These are phyloP conservation scores for Aspergillus eucalypticola DNA, from an alignment of 2,329 filamentous ascomycete genomes.

Conservation along the genomic window DNA sequence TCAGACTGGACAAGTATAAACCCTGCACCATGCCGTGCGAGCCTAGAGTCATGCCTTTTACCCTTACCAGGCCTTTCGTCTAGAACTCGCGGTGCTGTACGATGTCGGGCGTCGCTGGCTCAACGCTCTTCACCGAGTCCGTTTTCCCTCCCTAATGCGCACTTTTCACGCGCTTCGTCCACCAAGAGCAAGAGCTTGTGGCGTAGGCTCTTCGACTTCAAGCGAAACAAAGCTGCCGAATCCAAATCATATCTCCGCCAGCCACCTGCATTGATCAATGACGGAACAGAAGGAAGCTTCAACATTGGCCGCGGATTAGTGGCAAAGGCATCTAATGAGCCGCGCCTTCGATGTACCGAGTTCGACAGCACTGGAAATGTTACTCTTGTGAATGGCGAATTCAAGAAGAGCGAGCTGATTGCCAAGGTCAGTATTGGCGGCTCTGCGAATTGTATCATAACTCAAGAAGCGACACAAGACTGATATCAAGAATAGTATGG, in stretches of 20 bases:
- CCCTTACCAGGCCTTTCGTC: conserved; percentile 20
- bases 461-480: not conserved
- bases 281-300: conserved; percentile 62
- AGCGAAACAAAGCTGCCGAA: conserved; percentile 37
- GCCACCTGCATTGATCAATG: conserved; percentile 60
- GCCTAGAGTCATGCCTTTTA: conserved; percentile 35
- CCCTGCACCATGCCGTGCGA: conserved; percentile 23
- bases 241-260: conserved; percentile 56
- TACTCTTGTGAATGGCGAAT: conserved; percentile 89
- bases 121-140: conserved; percentile 8
- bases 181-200: conserved; percentile 38
- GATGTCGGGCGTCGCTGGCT: conserved; percentile 14
- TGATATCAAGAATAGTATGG: conserved; percentile 66
- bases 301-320: conserved; percentile 69
- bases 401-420: conserved; percentile 96
- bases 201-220: conserved; percentile 39
- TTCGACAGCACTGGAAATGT: conserved; percentile 91
- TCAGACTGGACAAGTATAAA: conserved; percentile 26
- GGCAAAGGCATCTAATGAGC: conserved; percentile 77
- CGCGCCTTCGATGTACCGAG: conserved; percentile 88
- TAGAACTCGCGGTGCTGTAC: conserved; percentile 12
- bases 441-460: conserved; percentile 65
- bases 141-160: conserved; percentile 12
- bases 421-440: conserved; percentile 80
- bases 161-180: conserved; percentile 31